Evolutionary conservation across 2,329 filamentous ascomycete genomes (phyloP), one percentile per base, ranked within the genome.

Genomic region (Aspergillus texensis): DNA sequence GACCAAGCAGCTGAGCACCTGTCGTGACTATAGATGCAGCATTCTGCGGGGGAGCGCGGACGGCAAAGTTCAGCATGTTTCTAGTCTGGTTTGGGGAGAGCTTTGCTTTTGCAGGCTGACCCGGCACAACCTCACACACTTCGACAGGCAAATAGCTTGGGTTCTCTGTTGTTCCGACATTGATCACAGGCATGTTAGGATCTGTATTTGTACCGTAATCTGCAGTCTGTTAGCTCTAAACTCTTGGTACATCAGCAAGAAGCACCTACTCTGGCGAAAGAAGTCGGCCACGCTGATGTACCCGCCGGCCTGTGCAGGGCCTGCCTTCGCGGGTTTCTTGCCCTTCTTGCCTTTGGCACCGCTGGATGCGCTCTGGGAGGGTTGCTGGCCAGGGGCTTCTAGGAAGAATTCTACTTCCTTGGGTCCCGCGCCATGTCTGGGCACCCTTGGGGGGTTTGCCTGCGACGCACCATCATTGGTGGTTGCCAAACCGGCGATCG

Each of bases 31-130:
- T 90, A 0, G 89, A 90, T 1, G 82, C 72, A 0, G 89, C 91
- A 67, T 94, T 96, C 6, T 84, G 79, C 1, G 83, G 82, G 0
- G 92, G 91, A 0, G 79, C 79, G 4, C 90, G 85, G 61, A 90
- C 91, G 1, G 92, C 90, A 72, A 92, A 92, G 0, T 79, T 78
- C 53, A 94, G 87, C 91, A 95, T 94, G 0, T 79, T 71, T 0
- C 84, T 81, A 0, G 90, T 91, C 71, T 94, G 90, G 0, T 81
- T 75, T 0, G 83, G 80, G 0, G 75, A 83, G 19, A 94, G 80
- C 69, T 88, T 88, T 4, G 84, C 79, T 45, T 85, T 86, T 26
- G 88, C 82, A 0, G 85, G 76, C 71, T 95, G 91, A 0, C 90
- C 91, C 1, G 85, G 82, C 10, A 87, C 72, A 3, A 95, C 83